phyloP scores from a whole-genome alignment of 1,284 basidiomycete species.

The Earliella scabrosa region DNA sequence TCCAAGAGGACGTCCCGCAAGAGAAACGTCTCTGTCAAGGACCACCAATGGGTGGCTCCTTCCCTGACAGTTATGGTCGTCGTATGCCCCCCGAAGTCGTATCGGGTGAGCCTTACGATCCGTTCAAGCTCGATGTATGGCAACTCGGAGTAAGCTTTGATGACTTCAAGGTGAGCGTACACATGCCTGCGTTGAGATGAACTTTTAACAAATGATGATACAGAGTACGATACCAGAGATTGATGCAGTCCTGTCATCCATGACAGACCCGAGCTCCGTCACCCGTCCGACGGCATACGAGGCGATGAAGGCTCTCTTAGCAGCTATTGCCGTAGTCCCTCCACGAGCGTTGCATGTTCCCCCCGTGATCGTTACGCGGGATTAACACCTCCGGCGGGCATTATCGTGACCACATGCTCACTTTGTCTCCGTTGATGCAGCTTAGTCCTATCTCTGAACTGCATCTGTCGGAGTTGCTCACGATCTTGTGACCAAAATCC shows the following conservation, averaged over 20 bases:
- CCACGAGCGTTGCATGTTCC: too few relatives aligned
- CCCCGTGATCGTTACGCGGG: too few relatives aligned
- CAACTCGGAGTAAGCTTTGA: slow-evolving; percentile 3
- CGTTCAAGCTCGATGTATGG: slow-evolving; percentile 16
- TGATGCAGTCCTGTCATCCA: neutral
- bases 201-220: neutral
- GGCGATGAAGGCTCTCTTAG: too few relatives aligned
- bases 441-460: too few relatives aligned
- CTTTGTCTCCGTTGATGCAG: too few relatives aligned
- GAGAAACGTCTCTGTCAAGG: slow-evolving; percentile 12
- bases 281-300: neutral
- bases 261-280: neutral
- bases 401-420: too few relatives aligned
- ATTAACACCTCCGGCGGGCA: too few relatives aligned
- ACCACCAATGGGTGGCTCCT: neutral
- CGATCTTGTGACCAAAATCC: too few relatives aligned
- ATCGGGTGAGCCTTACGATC: slow-evolving; percentile 22
- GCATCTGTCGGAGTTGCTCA: too few relatives aligned
- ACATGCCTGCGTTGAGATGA: too few relatives aligned
- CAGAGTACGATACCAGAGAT: slow-evolving; percentile 3
- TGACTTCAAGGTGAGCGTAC: slow-evolving; percentile 4
- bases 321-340: too few relatives aligned
- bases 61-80: slow-evolving; percentile 8
- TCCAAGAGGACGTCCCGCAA: slow-evolving; percentile 7
- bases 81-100: slow-evolving; percentile 21